A percentile compares a stretch with the other conserved stretches of the same genome.
Evolutionary conservation across 2,329 filamentous ascomycete species (phyloP).

Genomic region (Dendryphion nanum): DNA sequence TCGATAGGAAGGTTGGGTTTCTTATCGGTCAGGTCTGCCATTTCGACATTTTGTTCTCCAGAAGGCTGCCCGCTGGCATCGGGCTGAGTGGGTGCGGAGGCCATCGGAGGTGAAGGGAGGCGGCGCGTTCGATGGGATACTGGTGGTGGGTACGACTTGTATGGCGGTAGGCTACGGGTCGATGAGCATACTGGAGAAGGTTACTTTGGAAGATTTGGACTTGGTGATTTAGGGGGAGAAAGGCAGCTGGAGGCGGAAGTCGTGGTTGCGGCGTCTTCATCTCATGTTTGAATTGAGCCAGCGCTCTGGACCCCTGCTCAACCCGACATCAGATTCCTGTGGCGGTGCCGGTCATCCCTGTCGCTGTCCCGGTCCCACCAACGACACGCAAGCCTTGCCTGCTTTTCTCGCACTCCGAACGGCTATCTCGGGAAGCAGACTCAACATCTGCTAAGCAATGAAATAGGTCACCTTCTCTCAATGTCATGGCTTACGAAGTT

Average conservation of each 20-base stretch:
- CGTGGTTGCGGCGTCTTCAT: not conserved
- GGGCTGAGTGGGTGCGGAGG: constrained; percentile 8
- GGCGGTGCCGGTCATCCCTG: no score
- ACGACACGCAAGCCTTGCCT: no score
- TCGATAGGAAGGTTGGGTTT: constrained; percentile 51
- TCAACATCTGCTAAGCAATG: no score
- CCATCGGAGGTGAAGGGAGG: constrained; percentile 1
- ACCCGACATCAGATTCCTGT: no score
- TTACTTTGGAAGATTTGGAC: not conserved
- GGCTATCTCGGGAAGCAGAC: no score
- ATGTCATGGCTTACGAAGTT: no score
- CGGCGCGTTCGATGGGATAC: not conserved
- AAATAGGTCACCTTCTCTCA: no score
- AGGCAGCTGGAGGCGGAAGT: not conserved
- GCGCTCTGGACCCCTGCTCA: no score
- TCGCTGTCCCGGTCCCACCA: no score
- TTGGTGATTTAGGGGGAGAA: not conserved
- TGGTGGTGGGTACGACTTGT: not conserved
- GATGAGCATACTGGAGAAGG: not conserved
- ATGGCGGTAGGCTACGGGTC: not conserved
- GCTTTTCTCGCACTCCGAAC: no score
- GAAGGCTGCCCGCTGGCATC: constrained; percentile 22
- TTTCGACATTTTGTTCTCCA: constrained; percentile 31
- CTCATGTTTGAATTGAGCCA: not conserved
- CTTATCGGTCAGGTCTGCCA: constrained; percentile 36